Base-by-base conservation (phyloP, 2,329 filamentous ascomycete genomes). In the Rutstroemia sp. region DNA sequence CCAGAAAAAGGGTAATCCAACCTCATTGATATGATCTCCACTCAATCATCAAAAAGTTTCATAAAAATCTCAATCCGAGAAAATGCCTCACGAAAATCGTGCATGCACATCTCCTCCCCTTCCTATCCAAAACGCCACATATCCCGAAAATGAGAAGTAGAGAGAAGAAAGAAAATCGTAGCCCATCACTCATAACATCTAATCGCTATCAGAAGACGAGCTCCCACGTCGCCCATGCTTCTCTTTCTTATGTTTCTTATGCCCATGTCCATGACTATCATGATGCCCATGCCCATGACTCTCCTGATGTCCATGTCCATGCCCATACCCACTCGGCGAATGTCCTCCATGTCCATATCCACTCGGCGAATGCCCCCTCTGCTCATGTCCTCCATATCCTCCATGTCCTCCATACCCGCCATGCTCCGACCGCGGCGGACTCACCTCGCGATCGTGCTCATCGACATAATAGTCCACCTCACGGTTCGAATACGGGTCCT, bases 271-370 rank as follows among this genome's bases (percentile, higher is more conserved):
- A 23, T 54, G 52, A 3, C 21, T 34, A 34, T 49, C 41, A 18
- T 37, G 25, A 39, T 54, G 47, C 3, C 48, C 49, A 37, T 56
- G 53, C 10, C 53, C 45, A 30, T 56, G 47, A 38, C 44, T 47
- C 19, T 44, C 44, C 18, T 51, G 42, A 16, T 47, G 21, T 12
- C 34, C 27, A 30, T 8, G 9, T n/a, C 16, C 16, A 34, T 49
- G 45, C 5, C 34, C 52, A 34, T 54, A 37, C 7, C 21, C 45
- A 48, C 45, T 48, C 1, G 18, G 45, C 16, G n/a, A 48, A 16
- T 25, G 27, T 10, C 45, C 45, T 21, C 44, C 44, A 4, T 23
- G 30, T 27, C 53, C 53, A 23, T 49, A 23, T 1, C 53, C 47
- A 10, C 25, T 21, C 4, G 30, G 34, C 34, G n/a, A n/a, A 23